Evolutionary conservation across 805 yeast species (phyloP), one percentile per base, ranked within the genome.

Genomic region (Candida easanensis): DNA sequence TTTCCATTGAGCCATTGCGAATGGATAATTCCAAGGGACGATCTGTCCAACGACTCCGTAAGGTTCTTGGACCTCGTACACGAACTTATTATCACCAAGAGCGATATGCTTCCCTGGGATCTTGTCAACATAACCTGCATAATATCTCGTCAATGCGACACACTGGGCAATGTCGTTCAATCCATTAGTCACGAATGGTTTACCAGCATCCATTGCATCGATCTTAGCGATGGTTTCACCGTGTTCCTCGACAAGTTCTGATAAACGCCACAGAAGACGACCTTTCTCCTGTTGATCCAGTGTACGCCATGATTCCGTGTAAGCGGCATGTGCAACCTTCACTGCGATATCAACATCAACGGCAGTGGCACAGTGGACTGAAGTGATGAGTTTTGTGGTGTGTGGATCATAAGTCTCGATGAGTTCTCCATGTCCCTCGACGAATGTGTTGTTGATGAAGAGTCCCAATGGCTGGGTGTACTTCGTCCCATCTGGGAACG

Each of bases 371-470:
- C 48, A 42, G 33, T 41, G 56, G 34, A 42, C 56, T 5, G 75
- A 69, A 27, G 80, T 65, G 44, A 84, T 73, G 28, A 67, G 69
- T 56, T 80, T 79, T 50, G 78, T 86, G 15, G 87, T 81, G 7
- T 82, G 66, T 38, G 86, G 86, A 41, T 73, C 66, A 32, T 73
- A 72, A 4, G 73, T 73, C 4, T 68, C 60, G 46, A 84, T 68
- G 11, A 77, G 75, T 69, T 41, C 74, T 76, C 41, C 75, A 75
- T 4, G 31, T 19, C 90, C 91, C 8, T 86, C 73, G 38, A 84
- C 80, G 59, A 84, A 89, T 63, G 87, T 88, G 64, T 87, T 87
- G 71, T 88, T 84, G 65, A 91, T 89, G 74, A 87, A 91, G 53
- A 90, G 69, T 39, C 97, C 97, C 10, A 84, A 80, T 54, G 96